These are phyloP conservation scores for Dioszegia hungarica DNA, from an alignment of 768 basidiomycete genomes.

Conservation along the genomic window DNA sequence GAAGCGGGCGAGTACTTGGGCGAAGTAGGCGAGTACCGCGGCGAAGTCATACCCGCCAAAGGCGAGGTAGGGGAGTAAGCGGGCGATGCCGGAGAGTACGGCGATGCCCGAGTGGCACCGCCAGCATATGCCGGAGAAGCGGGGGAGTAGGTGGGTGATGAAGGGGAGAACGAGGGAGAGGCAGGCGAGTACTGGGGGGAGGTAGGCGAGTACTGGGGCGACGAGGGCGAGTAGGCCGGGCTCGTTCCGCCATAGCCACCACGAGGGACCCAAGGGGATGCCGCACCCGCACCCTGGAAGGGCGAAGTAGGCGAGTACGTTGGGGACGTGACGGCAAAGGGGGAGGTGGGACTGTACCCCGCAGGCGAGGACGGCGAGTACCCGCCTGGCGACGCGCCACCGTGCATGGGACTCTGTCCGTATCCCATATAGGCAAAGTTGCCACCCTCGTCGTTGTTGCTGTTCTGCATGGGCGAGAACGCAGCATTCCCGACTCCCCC, in stretches of 20 bases:
- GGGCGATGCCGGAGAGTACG: constrained; percentile 37
- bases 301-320: constrained; percentile 87
- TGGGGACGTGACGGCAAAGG: constrained; percentile 48
- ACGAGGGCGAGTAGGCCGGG: constrained; percentile 44
- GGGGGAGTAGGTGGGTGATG: constrained; percentile 49
- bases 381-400: constrained; percentile 51
- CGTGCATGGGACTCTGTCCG: constrained; percentile 78
- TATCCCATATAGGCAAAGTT: constrained; percentile 67
- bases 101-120: constrained; percentile 21
- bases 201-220: constrained; percentile 44
- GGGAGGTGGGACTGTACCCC: constrained; percentile 68
- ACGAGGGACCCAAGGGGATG: constrained; percentile 84
- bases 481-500: constrained; percentile 75
- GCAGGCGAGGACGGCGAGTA: constrained; percentile 45
- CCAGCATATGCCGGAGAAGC: constrained; percentile 47
- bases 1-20: constrained; percentile 37
- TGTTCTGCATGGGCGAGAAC: constrained; percentile 90
- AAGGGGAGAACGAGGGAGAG: constrained; percentile 43
- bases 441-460: constrained; percentile 73
- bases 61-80: constrained; percentile 39
- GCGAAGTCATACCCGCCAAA: constrained; percentile 38
- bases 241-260: constrained; percentile 53
- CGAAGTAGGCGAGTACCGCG: constrained; percentile 44
- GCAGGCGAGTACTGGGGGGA: constrained; percentile 44
- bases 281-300: constrained; percentile 74